Conservation (phyloP, 495 filamentous ascomycete genomes). For the Penicillium maclennaniae region DNA sequence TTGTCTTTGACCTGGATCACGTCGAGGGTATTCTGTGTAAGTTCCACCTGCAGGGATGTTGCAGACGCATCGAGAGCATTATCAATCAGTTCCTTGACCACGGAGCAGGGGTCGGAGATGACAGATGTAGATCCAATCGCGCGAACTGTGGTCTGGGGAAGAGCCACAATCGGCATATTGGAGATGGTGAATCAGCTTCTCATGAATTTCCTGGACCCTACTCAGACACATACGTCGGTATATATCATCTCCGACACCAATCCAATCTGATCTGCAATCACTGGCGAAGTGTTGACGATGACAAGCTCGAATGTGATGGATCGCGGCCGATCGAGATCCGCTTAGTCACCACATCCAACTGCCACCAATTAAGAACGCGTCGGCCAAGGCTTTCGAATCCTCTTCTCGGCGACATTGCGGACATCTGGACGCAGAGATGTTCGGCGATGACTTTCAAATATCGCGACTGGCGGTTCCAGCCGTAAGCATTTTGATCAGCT, state of each 20-base stretch:
- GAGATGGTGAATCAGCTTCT: background rate
- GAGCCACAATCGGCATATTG: conserved; percentile 61
- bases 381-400: conserved; percentile 1
- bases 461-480: conserved; percentile 57
- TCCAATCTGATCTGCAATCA: background rate
- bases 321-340: background rate
- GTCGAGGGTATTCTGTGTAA: conserved; percentile 74
- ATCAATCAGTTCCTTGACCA: conserved; percentile 90
- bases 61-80: conserved; percentile 86
- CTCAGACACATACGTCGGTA: background rate
- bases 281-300: background rate
- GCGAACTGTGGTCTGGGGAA: conserved; percentile 60
- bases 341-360: conserved; percentile 18
- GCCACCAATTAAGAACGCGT: conserved; percentile 21
- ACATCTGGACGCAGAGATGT: conserved; percentile 12
- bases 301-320: background rate
- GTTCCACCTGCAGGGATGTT: conserved; percentile 65
- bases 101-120: conserved; percentile 65
- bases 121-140: conserved; percentile 69
- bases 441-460: conserved; percentile 25
- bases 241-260: background rate
- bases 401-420: background rate
- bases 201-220: conserved; percentile 3
- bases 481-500: conserved; percentile 64
- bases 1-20: conserved; percentile 89